Percentiles rank a stretch among this genome's conserved stretches.
phyloP scores from a whole-genome alignment of 495 filamentous ascomycete species.

The Aspergillus kassunensis region DNA sequence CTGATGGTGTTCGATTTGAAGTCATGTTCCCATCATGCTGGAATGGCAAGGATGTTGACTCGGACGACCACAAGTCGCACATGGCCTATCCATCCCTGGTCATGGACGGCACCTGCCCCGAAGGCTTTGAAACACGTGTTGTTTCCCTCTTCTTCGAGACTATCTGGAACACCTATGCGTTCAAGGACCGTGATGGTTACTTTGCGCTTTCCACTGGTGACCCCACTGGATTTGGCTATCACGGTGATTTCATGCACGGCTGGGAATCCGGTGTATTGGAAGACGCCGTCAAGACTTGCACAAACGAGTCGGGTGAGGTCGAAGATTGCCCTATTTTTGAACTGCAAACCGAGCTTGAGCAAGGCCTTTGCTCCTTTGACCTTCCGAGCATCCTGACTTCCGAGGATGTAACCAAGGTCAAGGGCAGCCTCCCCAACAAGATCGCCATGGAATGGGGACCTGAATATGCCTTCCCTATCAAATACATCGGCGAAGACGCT shows the following conservation, averaged over 20 bases:
- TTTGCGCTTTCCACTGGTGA: conserved; percentile 87
- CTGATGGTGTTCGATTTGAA: conserved; percentile 73
- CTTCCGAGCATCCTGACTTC: conserved; percentile 37
- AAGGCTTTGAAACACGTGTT: conserved; percentile 63
- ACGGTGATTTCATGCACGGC: conserved; percentile 81
- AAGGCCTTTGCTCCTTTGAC: conserved; percentile 42
- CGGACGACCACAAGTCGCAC: conserved; percentile 62
- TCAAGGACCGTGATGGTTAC: conserved; percentile 60
- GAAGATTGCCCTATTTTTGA: conserved; percentile 57
- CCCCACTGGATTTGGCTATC: conserved; percentile 73
- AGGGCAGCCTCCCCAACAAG: conserved; percentile 49
- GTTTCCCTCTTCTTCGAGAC: conserved; percentile 82
- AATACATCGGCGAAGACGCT: conserved; percentile 16
- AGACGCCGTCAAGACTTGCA: conserved; percentile 44
- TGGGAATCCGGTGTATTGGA: conserved; percentile 59
- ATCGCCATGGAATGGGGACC: conserved; percentile 51
- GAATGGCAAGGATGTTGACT: conserved; percentile 67
- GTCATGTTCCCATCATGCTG: conserved; percentile 91
- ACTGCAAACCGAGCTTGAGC: conserved; percentile 42
- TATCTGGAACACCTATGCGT: conserved; percentile 74
- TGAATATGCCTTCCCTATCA: conserved; percentile 38
- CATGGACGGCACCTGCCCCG: conserved; percentile 72
- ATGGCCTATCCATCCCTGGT: conserved; percentile 74
- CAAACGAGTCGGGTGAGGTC: conserved; percentile 49
- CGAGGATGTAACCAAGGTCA: conserved; percentile 34